These are phyloP conservation scores for Tephrocybe sp. DNA, from an alignment of 768 basidiomycete genomes.

Conservation along the genomic window DNA sequence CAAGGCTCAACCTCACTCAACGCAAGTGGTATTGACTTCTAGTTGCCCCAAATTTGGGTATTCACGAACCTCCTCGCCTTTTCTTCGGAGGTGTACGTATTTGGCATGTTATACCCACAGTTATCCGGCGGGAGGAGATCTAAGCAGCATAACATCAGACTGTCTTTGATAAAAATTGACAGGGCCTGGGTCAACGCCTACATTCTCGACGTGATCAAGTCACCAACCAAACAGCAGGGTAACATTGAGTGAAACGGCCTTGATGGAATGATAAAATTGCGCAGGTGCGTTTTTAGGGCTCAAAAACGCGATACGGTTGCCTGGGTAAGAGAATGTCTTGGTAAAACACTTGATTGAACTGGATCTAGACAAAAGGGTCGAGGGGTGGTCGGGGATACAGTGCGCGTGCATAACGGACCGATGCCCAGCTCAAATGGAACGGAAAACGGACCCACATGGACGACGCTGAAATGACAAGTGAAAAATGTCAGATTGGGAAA, in stretches of 20 bases:
- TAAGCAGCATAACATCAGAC: not conserved
- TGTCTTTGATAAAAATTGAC: too few species aligned
- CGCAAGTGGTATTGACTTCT: too few species aligned
- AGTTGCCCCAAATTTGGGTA: not conserved
- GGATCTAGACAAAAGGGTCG: not conserved
- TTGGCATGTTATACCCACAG: not conserved
- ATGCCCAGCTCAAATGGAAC: not conserved
- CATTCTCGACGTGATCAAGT: too few species aligned
- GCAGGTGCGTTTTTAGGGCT: not conserved
- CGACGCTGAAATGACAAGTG: not conserved
- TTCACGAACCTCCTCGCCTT: not conserved
- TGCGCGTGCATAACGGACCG: not conserved
- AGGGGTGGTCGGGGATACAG: slow-evolving; percentile 6
- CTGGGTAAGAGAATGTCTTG: not conserved
- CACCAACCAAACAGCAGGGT: too few species aligned
- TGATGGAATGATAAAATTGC: not conserved
- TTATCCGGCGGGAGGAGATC: not conserved
- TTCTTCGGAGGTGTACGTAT: not conserved
- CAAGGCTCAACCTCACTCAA: not conserved
- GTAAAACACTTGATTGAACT: not conserved
- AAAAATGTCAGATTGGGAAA: not conserved
- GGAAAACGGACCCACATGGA: not conserved
- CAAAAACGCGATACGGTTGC: not conserved
- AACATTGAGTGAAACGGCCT: too few species aligned
- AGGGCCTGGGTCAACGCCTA: too few species aligned